Evolutionary conservation across 257 asterid genomes (phyloP), one percentile per base, ranked within the genome.

Genomic region (Nicotiana undulata): DNA sequence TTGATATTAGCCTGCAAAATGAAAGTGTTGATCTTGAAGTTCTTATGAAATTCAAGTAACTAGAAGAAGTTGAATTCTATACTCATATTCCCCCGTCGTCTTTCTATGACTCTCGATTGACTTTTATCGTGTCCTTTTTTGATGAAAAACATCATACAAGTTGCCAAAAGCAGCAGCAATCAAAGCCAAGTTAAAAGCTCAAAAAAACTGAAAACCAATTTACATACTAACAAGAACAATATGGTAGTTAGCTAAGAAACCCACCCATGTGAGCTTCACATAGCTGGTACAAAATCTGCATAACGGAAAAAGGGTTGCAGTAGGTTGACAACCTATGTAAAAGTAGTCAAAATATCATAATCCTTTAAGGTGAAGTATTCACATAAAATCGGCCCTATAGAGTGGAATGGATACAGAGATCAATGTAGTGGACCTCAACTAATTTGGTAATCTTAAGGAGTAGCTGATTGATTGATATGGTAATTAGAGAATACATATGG

Each of bases 1-100:
- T 96, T 96, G 80, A 96, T 91, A 85, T 94, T 96, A 75, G 99
- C 98, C 99, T 96, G 95, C 86, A 85, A 79, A 15, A 5, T 24
- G 49, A 72, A 72, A 49, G 26, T 13, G 78, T 1, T 49, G 18
- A 49, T 52, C 58, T 72, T 49, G 20, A 15, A 15, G 40, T 46
- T 49, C 15, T 46, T 72, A 72, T 72, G 78, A 72, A 72, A 46
- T 20, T 72, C 40, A 72, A 72, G 60, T 13, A 7, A 9, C 49
- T 17, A 65, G 18, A 64, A 51, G 55, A 51, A 65, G 15, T 32
- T 65, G 75, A 65, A 65, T 8, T 65, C 6, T 31, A 16, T 40
- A 16, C 51, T 31, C 74, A 65, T 44, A 31, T 17, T 24, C 5
- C 13, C 15, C 9, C 22, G 49, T 46, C 59, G 24, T 46, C 78